Conservation (phyloP, 305 asterid genomes). For the Solanum aculeatissimum region DNA sequence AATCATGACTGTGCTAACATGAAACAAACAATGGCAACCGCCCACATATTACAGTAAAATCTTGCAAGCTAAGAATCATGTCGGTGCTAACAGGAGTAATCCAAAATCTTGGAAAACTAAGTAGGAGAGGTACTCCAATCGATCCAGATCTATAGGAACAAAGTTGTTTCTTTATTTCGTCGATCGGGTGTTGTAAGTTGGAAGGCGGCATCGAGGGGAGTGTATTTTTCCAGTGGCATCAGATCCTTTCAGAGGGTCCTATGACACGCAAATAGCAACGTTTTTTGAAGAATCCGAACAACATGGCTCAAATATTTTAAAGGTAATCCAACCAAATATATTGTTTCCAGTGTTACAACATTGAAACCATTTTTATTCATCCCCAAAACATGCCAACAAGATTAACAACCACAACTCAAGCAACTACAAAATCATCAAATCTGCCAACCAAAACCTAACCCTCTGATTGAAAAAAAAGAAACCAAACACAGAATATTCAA, state of each 20-base stretch:
- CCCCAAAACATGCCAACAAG: not conserved
- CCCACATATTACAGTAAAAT: too few relatives aligned
- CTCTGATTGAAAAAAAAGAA: not conserved
- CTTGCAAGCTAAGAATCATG: too few relatives aligned
- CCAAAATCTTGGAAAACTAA: too few relatives aligned
- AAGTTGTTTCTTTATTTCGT: constrained; percentile 61
- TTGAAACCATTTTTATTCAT: not conserved
- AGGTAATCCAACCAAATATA: not conserved
- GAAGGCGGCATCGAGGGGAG: too few relatives aligned
- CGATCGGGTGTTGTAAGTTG: too few relatives aligned
- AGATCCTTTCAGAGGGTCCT: not conserved
- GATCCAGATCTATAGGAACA: too few relatives aligned
- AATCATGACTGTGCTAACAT: too few relatives aligned
- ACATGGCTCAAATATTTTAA: not conserved
- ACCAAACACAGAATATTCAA: not conserved
- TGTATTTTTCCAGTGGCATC: too few relatives aligned
- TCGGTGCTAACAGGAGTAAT: too few relatives aligned
- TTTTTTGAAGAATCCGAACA: not conserved
- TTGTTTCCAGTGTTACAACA: not conserved
- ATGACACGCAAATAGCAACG: not conserved
- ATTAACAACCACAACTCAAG: not conserved
- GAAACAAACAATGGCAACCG: too few relatives aligned
- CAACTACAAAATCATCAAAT: not conserved
- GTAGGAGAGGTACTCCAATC: too few relatives aligned
- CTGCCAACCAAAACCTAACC: not conserved